A percentile compares a stretch with the other conserved stretches of the same genome.
Evolutionary conservation across 331 rosid species (phyloP).

Genomic region (Malus hybrid): DNA sequence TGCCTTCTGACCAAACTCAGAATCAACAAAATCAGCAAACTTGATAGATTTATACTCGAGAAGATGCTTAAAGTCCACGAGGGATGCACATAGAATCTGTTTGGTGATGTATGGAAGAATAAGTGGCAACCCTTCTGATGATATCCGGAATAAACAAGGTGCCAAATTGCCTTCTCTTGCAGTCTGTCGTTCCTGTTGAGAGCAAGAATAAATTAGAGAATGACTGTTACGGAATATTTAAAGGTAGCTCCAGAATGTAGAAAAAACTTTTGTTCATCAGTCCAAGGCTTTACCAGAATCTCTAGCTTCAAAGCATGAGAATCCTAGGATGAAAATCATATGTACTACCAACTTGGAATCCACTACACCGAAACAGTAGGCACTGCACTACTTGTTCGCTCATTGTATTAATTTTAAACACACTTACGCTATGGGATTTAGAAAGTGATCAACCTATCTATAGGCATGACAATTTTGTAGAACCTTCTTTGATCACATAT

Average conservation of each 20-base stretch:
- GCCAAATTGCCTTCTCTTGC: constrained; percentile 71
- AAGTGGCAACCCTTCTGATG: constrained; percentile 94
- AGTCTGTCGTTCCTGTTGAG: constrained; percentile 77
- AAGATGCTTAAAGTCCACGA: constrained; percentile 70
- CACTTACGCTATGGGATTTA: neutral
- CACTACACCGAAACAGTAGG: neutral
- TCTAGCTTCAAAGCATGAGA: neutral
- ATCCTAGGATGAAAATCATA: neutral
- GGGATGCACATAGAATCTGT: constrained; percentile 69
- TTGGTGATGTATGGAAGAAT: constrained; percentile 73
- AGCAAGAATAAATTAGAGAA: neutral
- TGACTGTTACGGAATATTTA: neutral
- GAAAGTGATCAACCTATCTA: neutral
- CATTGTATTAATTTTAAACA: neutral
- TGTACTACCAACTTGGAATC: neutral
- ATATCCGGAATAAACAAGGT: constrained; percentile 83
- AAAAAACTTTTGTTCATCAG: neutral
- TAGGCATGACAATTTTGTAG: neutral
- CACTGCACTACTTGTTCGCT: neutral
- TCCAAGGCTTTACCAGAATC: neutral
- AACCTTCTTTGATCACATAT: neutral
- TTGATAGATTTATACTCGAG: constrained; percentile 65
- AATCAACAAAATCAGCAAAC: constrained; percentile 76
- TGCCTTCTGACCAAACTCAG: constrained; percentile 65
- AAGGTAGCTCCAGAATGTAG: neutral